Conservation (phyloP, 2,329 filamentous ascomycete genomes). For the Fusarium robinianum region DNA sequence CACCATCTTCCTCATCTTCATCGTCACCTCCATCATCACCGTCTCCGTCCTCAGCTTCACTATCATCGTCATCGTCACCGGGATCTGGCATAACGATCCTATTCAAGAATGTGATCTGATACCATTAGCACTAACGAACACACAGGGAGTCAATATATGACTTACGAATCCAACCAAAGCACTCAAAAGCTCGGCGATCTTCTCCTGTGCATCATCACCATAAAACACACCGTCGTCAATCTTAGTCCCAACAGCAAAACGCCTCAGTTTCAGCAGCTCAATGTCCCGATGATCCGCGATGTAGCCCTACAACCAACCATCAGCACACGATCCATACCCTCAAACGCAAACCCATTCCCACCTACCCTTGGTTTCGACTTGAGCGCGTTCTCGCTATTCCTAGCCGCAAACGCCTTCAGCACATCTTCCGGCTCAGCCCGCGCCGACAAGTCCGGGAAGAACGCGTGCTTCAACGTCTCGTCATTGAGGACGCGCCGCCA, state of each 20-base stretch:
- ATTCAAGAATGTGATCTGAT: constrained; percentile 73
- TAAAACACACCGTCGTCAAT: constrained; percentile 69
- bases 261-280: constrained; percentile 76
- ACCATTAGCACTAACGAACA: constrained; percentile 1
- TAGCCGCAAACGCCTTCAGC: constrained; percentile 69
- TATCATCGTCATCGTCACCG: constrained; percentile 48
- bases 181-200: constrained; percentile 66
- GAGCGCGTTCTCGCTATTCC: constrained; percentile 74
- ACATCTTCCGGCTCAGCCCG: constrained; percentile 54
- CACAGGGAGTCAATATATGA: neutral
- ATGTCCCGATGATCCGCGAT: constrained; percentile 76
- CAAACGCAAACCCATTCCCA: constrained; percentile 64
- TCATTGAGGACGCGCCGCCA: constrained; percentile 71
- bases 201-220: constrained; percentile 64
- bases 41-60: constrained; percentile 43
- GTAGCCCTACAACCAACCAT: constrained; percentile 70
- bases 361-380: constrained; percentile 85
- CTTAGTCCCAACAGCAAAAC: constrained; percentile 73
- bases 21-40: constrained; percentile 18
- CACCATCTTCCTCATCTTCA: constrained; percentile 11
- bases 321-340: neutral
- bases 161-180: constrained; percentile 81
- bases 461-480: constrained; percentile 63
- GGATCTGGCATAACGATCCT: constrained; percentile 74
- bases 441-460: constrained; percentile 55